Evolutionary conservation across 1,284 basidiomycete genomes (phyloP), one percentile per base, ranked within the genome.

Genomic region (Termitomyces sp.): DNA sequence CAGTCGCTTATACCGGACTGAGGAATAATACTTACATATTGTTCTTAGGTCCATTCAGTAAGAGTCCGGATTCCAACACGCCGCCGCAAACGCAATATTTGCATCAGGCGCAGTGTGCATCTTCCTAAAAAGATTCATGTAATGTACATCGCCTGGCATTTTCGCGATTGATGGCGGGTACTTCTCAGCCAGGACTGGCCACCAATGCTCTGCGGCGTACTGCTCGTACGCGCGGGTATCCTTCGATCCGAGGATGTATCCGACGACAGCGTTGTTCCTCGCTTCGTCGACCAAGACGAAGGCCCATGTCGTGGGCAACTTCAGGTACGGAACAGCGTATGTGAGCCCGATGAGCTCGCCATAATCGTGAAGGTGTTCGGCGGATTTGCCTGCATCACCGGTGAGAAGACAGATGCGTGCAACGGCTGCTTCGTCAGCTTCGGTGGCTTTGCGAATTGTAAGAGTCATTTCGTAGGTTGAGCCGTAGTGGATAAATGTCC

Each of bases 361-460:
- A 61, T 76, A 77, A 31, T 80, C 77, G 70, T 89, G 84, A 26
- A 82, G 70, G 31, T 62, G 60, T 65, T 83, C 82, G 26, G 84
- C 86, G 55, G 84, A 83, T 58, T 71, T 70, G 42, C 89, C 88
- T 34, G 85, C 86, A 55, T 86, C 77, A 12, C 77, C 86, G 2
- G 88, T 91, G 53, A 87, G 74, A 39, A 91, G 76, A 65, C 88
- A 91, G 62, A 91, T 86, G 50, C 70, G 77, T 53, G 83, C 85
- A 45, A 91, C 71, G 0, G 80, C 74, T 1, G 72, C 65, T 12
- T 74, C 74, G 62, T 91, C 88, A 13, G 68, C 68, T 53, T 73
- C 70, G 34, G 72, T 76, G n/a, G 76, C 84, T 60, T 67, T 74
- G 56, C 86, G 84, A 61, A 89, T 82, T 52, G 64, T 70, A 51